phyloP scores from a whole-genome alignment of 768 basidiomycete genomes.

The Rhodosporidiobolus odoratus region DNA sequence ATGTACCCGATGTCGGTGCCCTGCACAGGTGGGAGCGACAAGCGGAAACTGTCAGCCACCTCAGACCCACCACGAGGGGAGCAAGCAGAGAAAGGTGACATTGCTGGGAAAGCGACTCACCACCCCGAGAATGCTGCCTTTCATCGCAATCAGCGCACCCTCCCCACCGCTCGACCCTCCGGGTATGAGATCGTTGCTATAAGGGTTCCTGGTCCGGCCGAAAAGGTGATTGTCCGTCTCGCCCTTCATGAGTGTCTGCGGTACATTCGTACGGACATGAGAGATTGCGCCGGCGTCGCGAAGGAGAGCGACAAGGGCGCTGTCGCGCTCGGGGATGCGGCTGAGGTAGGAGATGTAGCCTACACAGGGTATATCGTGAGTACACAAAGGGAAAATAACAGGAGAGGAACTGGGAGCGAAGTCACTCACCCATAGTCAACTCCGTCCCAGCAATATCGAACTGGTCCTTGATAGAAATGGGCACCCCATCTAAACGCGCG shows the following conservation, averaged over 20 bases:
- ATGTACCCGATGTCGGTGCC: constrained; percentile 17
- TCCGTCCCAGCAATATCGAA: constrained; percentile 43
- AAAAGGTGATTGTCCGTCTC: constrained; percentile 76
- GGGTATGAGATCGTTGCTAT: constrained; percentile 37
- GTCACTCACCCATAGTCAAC: constrained; percentile 9
- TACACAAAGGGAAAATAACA: not conserved
- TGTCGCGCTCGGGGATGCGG: constrained; percentile 8
- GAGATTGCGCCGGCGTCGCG: constrained; percentile 22
- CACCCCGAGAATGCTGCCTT: constrained; percentile 39
- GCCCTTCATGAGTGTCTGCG: constrained; percentile 50
- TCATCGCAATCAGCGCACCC: constrained; percentile 41
- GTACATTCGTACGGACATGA: constrained; percentile 37
- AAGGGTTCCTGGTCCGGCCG: constrained; percentile 49
- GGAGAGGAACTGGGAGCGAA: not conserved
- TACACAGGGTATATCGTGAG: constrained; percentile 8
- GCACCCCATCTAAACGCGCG: constrained; percentile 23
- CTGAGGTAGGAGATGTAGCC: constrained; percentile 38
- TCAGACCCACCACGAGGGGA: too few species aligned
- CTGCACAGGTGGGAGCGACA: not conserved
- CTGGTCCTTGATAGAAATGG: constrained; percentile 47
- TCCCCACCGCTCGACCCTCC: constrained; percentile 43
- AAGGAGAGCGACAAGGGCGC: constrained; percentile 24
- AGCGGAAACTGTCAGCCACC: too few species aligned
- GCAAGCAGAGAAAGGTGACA: not conserved
- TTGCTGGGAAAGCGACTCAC: not conserved